Conservation (phyloP, 2,329 filamentous ascomycete genomes). For the Esteya vermicola region DNA sequence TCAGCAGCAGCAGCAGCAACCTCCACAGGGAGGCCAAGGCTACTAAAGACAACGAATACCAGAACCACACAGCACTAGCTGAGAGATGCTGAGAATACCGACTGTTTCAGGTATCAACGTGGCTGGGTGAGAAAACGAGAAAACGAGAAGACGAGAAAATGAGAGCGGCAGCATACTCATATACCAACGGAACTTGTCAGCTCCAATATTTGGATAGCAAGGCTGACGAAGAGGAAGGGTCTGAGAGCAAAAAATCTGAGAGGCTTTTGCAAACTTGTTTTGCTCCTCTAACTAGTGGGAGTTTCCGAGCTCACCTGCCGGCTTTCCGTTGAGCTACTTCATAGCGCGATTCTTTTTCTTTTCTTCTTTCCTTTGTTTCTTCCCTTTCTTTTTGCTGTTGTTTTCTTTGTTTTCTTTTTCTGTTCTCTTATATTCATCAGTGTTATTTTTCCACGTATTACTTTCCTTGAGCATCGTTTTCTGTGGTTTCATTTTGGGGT, state of each 20-base stretch:
- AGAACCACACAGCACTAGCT: not conserved
- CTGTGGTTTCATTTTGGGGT: not conserved
- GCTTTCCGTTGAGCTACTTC: not conserved
- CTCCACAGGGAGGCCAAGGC: slow-evolving; percentile 19
- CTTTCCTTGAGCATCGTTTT: too few relatives aligned
- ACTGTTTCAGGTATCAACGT: too few relatives aligned
- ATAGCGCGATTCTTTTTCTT: not conserved
- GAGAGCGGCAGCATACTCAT: too few relatives aligned
- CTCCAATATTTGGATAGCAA: too few relatives aligned
- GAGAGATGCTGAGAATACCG: not conserved
- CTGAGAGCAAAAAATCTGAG: too few relatives aligned
- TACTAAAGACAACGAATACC: slow-evolving; percentile 8
- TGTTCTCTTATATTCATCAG: not conserved
- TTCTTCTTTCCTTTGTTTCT: not conserved
- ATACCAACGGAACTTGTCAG: too few relatives aligned
- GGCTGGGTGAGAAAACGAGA: too few relatives aligned
- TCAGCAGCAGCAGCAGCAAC: slow-evolving; percentile 23
- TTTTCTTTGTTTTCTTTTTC: not conserved
- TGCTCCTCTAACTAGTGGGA: too few relatives aligned
- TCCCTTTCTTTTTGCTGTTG: not conserved
- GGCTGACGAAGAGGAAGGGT: too few relatives aligned
- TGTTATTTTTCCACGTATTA: slow-evolving; percentile 1
- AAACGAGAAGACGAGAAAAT: too few relatives aligned
- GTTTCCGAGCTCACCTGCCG: not conserved
- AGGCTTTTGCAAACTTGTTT: too few relatives aligned